Evolutionary conservation across 805 yeast species (phyloP).

Genomic region (Candida tammaniensis): DNA sequence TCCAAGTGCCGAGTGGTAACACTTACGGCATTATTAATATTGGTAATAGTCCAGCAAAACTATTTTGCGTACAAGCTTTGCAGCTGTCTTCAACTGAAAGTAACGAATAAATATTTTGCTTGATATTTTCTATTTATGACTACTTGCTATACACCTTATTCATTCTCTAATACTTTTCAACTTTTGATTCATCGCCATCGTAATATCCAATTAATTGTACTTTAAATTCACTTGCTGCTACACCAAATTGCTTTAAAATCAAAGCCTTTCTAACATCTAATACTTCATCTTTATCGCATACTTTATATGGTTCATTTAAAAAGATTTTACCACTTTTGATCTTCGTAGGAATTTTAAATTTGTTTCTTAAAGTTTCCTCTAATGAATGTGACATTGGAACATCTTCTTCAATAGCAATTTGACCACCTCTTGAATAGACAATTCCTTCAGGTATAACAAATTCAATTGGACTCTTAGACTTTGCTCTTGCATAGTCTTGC

Average conservation of each 20-base stretch:
- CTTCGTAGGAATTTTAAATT: constrained; percentile 86
- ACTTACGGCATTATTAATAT: constrained; percentile 65
- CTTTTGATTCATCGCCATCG: constrained; percentile 48
- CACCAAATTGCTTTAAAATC: constrained; percentile 90
- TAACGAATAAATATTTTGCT: constrained; percentile 2
- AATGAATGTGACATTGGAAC: constrained; percentile 95
- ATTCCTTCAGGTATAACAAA: constrained; percentile 88
- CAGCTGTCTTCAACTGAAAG: constrained; percentile 4
- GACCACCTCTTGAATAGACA: constrained; percentile 94
- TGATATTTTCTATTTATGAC: no score
- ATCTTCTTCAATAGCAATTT: constrained; percentile 84
- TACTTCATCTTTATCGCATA: constrained; percentile 74
- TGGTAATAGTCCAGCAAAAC: constrained; percentile 53
- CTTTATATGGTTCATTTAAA: constrained; percentile 71
- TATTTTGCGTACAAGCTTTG: constrained; percentile 68
- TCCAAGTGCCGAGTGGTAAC: constrained; percentile 78
- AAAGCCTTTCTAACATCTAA: constrained; percentile 90
- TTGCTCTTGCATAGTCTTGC: constrained; percentile 88
- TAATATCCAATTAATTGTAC: constrained; percentile 78
- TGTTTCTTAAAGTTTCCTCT: constrained; percentile 88
- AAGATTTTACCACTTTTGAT: constrained; percentile 86
- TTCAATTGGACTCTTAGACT: constrained; percentile 75
- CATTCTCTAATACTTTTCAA: constrained; percentile 7
- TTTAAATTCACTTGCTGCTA: constrained; percentile 89
- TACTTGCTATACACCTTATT: no score